Evolutionary conservation across 139 green algal genomes (phyloP), one percentile per base, ranked within the genome.

Genomic region (Chlamydomonas urium): DNA sequence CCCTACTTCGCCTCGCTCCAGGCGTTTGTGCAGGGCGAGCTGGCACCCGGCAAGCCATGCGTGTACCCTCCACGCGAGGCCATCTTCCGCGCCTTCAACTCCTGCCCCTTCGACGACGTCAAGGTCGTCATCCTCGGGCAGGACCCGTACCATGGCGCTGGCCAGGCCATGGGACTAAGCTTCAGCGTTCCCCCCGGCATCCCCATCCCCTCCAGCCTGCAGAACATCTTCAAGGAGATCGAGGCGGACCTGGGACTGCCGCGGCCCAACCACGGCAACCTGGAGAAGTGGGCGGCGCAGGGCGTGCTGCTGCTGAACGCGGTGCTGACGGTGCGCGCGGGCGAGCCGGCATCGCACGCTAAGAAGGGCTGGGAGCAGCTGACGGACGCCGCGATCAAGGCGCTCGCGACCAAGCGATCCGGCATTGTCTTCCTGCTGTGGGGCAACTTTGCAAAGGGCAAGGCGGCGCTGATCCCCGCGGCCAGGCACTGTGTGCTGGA

Each of bases 251-350:
- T 80, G 14, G 79, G 77, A 21, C 83, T 72, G 48, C 37, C 35
- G 2, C 29, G 65, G 19, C 71, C 71, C 28, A 75, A 69, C 2
- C 71, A 81, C 33, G 73, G 78, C 24, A 65, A 75, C 50, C 45
- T 83, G 48, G 38, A 77, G 26, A 75, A 69, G 35, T 76, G 67
- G 61, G 31, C 47, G 5, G 21, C 29, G 6, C 72, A 77, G 31
- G 75, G 68, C 76, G 92, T 98, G 75, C 82, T 98, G 42, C 83
- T 98, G 69, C 88, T 99, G 42, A 99, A 99, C 69, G 88, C 93
- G 3, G 77, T 86, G 59, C 84, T 99, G 38, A 98, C 93, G 14
- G 95, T 98, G 78, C 80, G 89, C 1, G 86, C 85, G 19, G 81
- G 89, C 47, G 38, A 85, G 45, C 88, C 93, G 48, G 91, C 90